Evolutionary conservation across 1,284 basidiomycete genomes (phyloP).

Genomic region (Hymenochaete sp.): DNA sequence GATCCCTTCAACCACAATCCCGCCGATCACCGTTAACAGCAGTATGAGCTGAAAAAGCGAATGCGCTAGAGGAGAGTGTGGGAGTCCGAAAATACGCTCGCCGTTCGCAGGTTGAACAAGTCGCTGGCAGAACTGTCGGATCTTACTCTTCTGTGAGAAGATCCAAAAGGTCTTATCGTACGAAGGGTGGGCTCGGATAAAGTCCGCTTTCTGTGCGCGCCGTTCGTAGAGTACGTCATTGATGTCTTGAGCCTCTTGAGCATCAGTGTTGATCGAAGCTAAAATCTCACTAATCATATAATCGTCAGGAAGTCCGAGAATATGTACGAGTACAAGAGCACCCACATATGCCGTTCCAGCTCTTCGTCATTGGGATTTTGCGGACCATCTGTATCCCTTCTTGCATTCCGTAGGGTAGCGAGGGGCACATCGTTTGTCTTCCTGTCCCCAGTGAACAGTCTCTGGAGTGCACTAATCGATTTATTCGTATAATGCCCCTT

Average conservation of each 20-base stretch:
- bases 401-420: conserved; percentile 40
- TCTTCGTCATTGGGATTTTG: conserved; percentile 48
- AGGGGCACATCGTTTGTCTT: conserved; percentile 54
- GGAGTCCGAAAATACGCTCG: conserved; percentile 73
- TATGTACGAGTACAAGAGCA: conserved; percentile 7
- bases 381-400: conserved; percentile 34
- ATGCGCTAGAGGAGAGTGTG: conserved; percentile 58
- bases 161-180: conserved; percentile 91
- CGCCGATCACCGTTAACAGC: conserved; percentile 73
- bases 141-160: conserved; percentile 71
- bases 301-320: not conserved
- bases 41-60: conserved; percentile 72
- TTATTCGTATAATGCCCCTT: conserved; percentile 42
- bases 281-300: conserved; percentile 47
- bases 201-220: conserved; percentile 77
- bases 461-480: conserved; percentile 53
- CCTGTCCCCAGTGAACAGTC: conserved; percentile 57
- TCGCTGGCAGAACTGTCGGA: conserved; percentile 78
- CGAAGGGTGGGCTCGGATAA: conserved; percentile 83
- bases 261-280: conserved; percentile 49
- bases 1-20: conserved; percentile 76
- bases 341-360: conserved; percentile 65
- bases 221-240: conserved; percentile 64
- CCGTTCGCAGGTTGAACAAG: conserved; percentile 79
- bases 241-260: conserved; percentile 39